Conservation (phyloP, 495 filamentous ascomycete species). For the Xylaria longipes region DNA sequence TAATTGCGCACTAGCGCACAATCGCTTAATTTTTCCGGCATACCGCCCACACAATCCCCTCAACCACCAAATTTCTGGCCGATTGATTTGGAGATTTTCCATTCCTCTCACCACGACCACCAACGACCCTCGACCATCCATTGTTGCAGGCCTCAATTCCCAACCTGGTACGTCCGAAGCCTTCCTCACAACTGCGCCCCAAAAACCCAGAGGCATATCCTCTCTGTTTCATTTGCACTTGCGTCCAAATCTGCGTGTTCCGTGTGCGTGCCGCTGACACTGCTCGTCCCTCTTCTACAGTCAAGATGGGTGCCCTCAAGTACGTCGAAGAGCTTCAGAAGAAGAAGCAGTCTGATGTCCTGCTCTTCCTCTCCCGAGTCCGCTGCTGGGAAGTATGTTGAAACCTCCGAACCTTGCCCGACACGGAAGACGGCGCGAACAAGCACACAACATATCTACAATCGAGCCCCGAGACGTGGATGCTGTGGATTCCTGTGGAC, state of each 20-base stretch:
- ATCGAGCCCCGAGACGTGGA: conserved; percentile 35
- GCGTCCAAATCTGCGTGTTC: neutral
- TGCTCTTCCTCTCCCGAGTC: conserved; percentile 98
- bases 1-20: conserved; percentile 22
- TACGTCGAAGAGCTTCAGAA: conserved; percentile 99
- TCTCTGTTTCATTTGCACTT: neutral
- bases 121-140: conserved; percentile 44
- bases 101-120: conserved; percentile 31
- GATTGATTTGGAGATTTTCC: conserved; percentile 38
- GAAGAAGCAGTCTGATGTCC: conserved; percentile 99
- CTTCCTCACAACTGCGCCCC: neutral
- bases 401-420: conserved; percentile 45
- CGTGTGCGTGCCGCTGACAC: conserved; percentile 34
- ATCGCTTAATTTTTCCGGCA: conserved; percentile 40
- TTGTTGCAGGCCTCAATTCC: conserved; percentile 42
- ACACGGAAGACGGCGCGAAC: conserved; percentile 33
- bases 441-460: conserved; percentile 36
- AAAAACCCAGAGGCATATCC: neutral
- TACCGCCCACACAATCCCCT: conserved; percentile 36
- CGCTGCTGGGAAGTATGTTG: conserved; percentile 99
- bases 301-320: conserved; percentile 91
- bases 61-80: conserved; percentile 33
- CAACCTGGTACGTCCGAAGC: conserved; percentile 40
- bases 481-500: conserved; percentile 39
- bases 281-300: conserved; percentile 32